phyloP scores from a whole-genome alignment of 2,329 filamentous ascomycete genomes.

The Colletotrichum sp. region DNA sequence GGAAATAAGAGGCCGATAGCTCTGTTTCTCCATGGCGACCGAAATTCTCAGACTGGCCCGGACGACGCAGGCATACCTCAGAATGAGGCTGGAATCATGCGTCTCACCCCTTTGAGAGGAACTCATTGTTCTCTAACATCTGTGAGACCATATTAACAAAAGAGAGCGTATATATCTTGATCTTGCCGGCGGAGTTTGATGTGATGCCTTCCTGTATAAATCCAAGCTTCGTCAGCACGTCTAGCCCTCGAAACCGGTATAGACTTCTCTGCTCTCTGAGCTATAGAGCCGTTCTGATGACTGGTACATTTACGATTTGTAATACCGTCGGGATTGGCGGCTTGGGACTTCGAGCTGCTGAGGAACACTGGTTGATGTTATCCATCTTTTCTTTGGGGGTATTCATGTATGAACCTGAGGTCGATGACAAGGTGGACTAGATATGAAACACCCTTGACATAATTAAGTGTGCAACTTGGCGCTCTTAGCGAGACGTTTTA shows the following conservation, averaged over 20 bases:
- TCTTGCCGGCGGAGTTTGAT: fast-evolving
- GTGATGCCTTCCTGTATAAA: neutral
- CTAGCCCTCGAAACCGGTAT: neutral
- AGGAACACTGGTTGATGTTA: neutral
- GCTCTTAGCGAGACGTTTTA: fast-evolving
- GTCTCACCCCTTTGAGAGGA: fast-evolving
- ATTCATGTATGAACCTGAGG: neutral
- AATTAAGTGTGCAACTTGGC: fast-evolving
- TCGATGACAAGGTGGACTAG: neutral
- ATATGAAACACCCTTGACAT: neutral
- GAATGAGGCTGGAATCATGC: too few relatives aligned
- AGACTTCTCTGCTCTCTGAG: too few relatives aligned
- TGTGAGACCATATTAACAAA: neutral
- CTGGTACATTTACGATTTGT: neutral
- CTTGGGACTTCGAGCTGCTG: neutral
- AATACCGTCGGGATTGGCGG: fast-evolving
- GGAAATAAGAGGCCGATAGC: fast-evolving
- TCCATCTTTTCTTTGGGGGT: neutral
- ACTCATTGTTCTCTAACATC: too few relatives aligned
- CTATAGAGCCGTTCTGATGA: neutral
- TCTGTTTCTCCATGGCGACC: neutral
- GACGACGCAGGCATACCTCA: neutral
- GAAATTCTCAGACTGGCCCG: neutral
- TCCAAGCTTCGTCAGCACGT: neutral
- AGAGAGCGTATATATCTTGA: fast-evolving